Base-by-base conservation (phyloP, 2,329 filamentous ascomycete species). In the Pseudocercospora eumusae region DNA sequence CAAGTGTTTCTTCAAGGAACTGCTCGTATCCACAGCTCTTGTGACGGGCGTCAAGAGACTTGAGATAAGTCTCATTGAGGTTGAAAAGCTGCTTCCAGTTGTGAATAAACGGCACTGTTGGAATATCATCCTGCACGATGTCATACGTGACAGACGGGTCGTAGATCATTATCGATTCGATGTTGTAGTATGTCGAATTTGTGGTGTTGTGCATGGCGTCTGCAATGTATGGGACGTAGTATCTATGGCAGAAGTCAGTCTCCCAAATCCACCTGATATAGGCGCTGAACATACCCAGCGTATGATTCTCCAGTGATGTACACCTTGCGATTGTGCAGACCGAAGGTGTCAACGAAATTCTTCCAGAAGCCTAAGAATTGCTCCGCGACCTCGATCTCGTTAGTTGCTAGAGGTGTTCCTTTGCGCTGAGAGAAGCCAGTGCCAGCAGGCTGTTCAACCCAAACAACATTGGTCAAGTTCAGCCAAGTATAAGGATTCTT, bases 111-210 rank as follows among this genome's bases (percentile, higher is more conserved):
- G 83, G 77, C 0, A 85, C 80, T 0, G 82, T 78, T 0, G 86
- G 82, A 9, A 80, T 78, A 57, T 85, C 79, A 23, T 80, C 75
- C 61, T 83, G 78, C 1, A 86, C 73, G 2, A 76, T 74, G 52
- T 83, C 78, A 10, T 82, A 79, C 10, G 84, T 85, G 18, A 88
- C 81, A 3, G 82, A 80, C 0, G 90, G 89, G 68, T 93, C 89
- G 70, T 92, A 91, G 63, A 93, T 86, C 75, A 92, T 76, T 63
- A 90, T 84, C 1, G 85, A 87, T 28, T 84, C 80, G 5, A 92
- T 74, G 71, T 92, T 83, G 75, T 85, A 92, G 76, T 91, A 87
- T 8, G 77, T 79, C 4, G 79, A 84, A 75, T 92, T 83, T 6
- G 90, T 84, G 55, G 81, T 81, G 59, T 90, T 85, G 65, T 93